Percentiles rank a stretch among this genome's conserved stretches.
Evolutionary conservation across 345 rosid species (phyloP).

Genomic region (Limnanthes douglasii): DNA sequence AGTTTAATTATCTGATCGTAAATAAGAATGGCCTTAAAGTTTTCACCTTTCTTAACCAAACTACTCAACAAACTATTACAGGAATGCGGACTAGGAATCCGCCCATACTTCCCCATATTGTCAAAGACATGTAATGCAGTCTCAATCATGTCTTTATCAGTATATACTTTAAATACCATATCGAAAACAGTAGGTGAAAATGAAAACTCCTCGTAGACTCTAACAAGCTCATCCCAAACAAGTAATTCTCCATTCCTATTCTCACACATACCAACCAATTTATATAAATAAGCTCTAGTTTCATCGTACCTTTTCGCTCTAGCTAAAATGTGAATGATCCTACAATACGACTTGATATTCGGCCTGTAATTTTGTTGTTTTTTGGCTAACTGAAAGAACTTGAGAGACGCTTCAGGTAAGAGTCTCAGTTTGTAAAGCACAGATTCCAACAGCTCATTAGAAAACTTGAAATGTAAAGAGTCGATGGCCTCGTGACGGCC

Average conservation of each 20-base stretch:
- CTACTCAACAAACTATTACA: conserved; percentile 58
- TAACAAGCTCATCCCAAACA: conserved; percentile 50
- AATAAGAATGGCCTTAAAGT: conserved; percentile 35
- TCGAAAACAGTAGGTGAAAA: conserved; percentile 73
- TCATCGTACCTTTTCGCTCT: conserved; percentile 60
- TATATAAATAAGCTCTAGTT: conserved; percentile 30
- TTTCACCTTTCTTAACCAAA: conserved; percentile 47
- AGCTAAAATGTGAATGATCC: conserved; percentile 58
- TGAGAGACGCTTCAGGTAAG: conserved; percentile 47
- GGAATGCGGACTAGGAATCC: conserved; percentile 51
- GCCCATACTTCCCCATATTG: conserved; percentile 47
- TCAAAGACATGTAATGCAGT: conserved; percentile 80
- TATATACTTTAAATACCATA: conserved; percentile 61
- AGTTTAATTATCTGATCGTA: conserved; percentile 47
- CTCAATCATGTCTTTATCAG: conserved; percentile 41
- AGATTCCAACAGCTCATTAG: conserved; percentile 56
- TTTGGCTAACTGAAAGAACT: conserved; percentile 47
- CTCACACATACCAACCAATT: conserved; percentile 35
- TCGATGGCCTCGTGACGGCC: conserved; percentile 47
- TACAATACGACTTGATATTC: conserved; percentile 41
- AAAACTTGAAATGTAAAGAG: conserved; percentile 36
- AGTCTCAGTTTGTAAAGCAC: conserved; percentile 38
- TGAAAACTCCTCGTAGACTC: conserved; percentile 26
- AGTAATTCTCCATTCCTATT: conserved; percentile 22
- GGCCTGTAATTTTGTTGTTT: conserved; percentile 52